Evolutionary conservation across 352 stramenopile genomes (phyloP), one percentile per base, ranked within the genome.

Genomic region (Globisporangium camurandrum): DNA sequence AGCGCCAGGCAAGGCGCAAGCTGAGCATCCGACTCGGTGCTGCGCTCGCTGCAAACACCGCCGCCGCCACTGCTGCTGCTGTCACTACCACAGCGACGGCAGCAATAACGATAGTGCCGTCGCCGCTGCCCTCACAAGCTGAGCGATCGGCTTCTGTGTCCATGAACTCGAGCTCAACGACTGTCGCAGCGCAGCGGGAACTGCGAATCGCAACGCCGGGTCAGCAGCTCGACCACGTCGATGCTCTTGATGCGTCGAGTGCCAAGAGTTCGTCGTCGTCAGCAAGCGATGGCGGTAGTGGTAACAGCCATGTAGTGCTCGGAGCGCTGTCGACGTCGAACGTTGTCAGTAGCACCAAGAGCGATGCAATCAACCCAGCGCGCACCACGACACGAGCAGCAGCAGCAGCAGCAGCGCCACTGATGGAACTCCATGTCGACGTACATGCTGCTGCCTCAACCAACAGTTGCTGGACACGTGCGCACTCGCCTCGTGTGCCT

Each of bases 1-100:
- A 78, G 37, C 62, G 72, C 4, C 59, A 69, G 19, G 69, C 62
- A 14, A 65, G 69, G 33, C 59, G 61, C 12, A 50, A 51, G 26
- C 56, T 64, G 19, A 77, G 67, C 28, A 69, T 69, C 11, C 56
- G 57, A 2, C 34, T 62, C 12, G 56, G 63, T 8, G 54, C 59
- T 7, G 40, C 53, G 8, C 55, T 64, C 1, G 62, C 54, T 1
- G 46, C 43, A 36, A 49, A 49, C 28, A 30, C 27, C 6, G 44
- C 40, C 11, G 40, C 40, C 6, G 31, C 23, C 10, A 38, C 19
- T 26, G 31, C 24, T n/a, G n/a, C n/a, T n/a, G n/a, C n/a, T n/a
- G n/a, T n/a, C n/a, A n/a, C n/a, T n/a, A n/a, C n/a, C n/a, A n/a
- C n/a, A n/a, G n/a, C n/a, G n/a, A n/a, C n/a, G n/a, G n/a, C n/a